phyloP scores from a whole-genome alignment of 2,329 filamentous ascomycete species.

The Phialophora macrospora region DNA sequence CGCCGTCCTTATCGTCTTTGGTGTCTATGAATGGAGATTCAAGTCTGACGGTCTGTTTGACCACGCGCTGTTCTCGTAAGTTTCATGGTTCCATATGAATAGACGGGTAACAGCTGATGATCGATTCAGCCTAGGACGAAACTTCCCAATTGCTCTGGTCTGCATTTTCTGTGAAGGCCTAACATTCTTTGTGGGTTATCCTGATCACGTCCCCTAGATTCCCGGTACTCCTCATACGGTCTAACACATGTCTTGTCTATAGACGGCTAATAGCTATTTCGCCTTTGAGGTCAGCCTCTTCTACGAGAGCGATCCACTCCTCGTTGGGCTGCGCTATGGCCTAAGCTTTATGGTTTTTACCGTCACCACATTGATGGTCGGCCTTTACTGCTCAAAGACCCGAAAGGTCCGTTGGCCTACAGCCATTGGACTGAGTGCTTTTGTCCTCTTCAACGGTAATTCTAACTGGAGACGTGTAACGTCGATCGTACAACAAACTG shows the following conservation, averaged over 20 bases:
- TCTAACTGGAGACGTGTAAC: too few species aligned
- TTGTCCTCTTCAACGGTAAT: too few species aligned
- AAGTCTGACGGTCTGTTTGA: constrained; percentile 55
- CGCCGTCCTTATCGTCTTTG: constrained; percentile 48
- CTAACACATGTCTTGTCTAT: too few species aligned
- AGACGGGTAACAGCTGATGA: too few species aligned
- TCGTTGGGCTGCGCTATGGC: constrained; percentile 21
- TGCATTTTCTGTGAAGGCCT: constrained; percentile 65
- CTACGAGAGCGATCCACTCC: constrained; percentile 17
- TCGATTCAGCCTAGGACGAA: too few species aligned
- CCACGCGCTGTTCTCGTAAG: constrained; percentile 58
- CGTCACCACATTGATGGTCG: constrained; percentile 2
- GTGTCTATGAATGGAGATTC: constrained; percentile 61
- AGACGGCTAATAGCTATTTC: constrained; percentile 48
- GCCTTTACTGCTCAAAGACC: constrained; percentile 12
- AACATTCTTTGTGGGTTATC: constrained; percentile 67
- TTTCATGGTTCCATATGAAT: too few species aligned
- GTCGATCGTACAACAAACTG: too few species aligned
- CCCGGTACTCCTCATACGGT: too few species aligned
- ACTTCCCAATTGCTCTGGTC: constrained; percentile 64
- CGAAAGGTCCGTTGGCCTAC: too few species aligned
- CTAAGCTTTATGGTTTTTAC: constrained; percentile 18
- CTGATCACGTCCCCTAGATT: too few species aligned
- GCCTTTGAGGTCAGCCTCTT: constrained; percentile 26
- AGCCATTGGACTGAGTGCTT: too few species aligned